A percentile compares a stretch with the other conserved stretches of the same genome.
These are phyloP conservation scores for Amniculicola lignicola DNA, from an alignment of 495 filamentous ascomycete genomes.

Conservation along the genomic window DNA sequence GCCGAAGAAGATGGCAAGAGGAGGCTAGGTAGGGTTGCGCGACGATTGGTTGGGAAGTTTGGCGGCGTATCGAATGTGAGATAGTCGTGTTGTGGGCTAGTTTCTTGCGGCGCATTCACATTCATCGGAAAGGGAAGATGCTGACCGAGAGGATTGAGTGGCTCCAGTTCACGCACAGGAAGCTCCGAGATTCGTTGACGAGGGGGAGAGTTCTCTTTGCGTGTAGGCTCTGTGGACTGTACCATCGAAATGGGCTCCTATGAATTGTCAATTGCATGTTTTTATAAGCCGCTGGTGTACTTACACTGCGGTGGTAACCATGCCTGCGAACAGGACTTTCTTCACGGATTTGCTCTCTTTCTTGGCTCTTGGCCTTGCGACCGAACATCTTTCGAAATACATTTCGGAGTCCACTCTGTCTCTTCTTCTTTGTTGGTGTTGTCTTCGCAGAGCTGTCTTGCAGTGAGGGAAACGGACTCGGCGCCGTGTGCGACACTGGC, in stretches of 20 bases:
- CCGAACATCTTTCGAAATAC: conserved; percentile 36
- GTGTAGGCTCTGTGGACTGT: conserved; percentile 2
- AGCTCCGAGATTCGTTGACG: conserved; percentile 25
- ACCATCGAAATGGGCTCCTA: conserved; percentile 29
- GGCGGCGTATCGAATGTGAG: conserved; percentile 21
- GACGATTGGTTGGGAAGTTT: conserved; percentile 5
- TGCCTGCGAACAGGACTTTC: conserved; percentile 8
- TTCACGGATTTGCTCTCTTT: conserved; percentile 1
- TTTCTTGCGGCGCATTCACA: conserved; percentile 35
- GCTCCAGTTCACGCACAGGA: conserved; percentile 24
- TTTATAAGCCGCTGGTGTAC: background rate
- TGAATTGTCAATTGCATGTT: background rate
- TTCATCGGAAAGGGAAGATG: conserved; percentile 40
- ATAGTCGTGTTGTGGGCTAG: conserved; percentile 30
- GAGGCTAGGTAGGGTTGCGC: conserved; percentile 33
- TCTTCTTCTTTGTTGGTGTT: conserved; percentile 30
- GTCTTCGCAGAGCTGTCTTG: conserved; percentile 15
- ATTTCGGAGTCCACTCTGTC: conserved; percentile 29
- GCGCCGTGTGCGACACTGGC: conserved; percentile 3
- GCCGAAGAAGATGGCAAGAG: conserved; percentile 13
- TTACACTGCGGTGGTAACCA: conserved; percentile 31
- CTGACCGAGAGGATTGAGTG: conserved; percentile 30
- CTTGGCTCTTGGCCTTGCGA: conserved; percentile 18
- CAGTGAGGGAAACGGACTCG: conserved; percentile 25
- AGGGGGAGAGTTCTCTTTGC: conserved; percentile 2